Base-by-base conservation (phyloP, 2,329 filamentous ascomycete species). In the Fusarium coffeatum region DNA sequence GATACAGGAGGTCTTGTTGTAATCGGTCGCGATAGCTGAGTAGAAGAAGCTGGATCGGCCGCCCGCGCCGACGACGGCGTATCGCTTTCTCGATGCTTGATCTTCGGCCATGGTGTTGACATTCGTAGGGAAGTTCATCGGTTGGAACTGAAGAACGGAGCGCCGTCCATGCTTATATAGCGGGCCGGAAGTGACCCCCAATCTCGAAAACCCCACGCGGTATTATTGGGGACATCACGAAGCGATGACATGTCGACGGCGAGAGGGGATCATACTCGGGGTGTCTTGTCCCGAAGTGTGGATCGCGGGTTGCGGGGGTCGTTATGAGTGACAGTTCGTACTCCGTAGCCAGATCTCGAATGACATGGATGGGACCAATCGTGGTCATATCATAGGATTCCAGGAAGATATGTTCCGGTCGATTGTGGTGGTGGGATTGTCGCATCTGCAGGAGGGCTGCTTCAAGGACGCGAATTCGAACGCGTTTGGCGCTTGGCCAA, bases 41-140 rank as follows among this genome's bases (percentile, higher is more conserved):
- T 89, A 89, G 78, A 87, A 89, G 81, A 89, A 88, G 56, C 82
- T 83, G n/a, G 87, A 84, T 16, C 87, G 84, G 18, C 86, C 86
- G 20, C 88, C 87, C 2, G 85, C 86, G 72, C 87, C 87, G n/a
- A 89, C 82, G 28, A 88, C 77, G 72, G 86, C 87, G 67, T 89
- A 88, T 42, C 80, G 78, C 67, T 83, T 85, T 64, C 71, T 80
- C 27, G 49, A 15, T 4, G 8, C 27, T 4, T 53, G 25, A 22
- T 13, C n/a, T 30, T 72, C 58, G 1, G 60, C 42, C 68, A 72
- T 73, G 10, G 4, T 25, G n/a, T 12, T 20, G 23, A 41, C 15
- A 3, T 27, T 23, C 12, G 13, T 51, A 51, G 16, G 18, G 12
- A 11, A 8, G 12, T 5, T 16, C 4, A 27, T 27, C 18, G 10